phyloP scores from a whole-genome alignment of 257 asterid genomes.

The Lavandula angustifolia region DNA sequence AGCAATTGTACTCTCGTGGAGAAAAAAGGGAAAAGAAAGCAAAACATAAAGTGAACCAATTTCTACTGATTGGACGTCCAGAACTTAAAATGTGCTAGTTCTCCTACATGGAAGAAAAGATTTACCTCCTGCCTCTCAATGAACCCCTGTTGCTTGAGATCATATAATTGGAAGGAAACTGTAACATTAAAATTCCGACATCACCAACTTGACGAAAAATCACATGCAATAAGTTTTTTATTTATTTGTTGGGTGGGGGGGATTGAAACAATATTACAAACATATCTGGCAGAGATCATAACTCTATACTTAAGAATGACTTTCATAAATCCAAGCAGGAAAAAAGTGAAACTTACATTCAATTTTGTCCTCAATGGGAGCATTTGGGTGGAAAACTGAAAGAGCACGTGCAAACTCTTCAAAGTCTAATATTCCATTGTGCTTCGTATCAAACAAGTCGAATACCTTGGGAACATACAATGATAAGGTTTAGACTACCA shows the following conservation, averaged over 20 bases:
- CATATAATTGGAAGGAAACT: constrained; percentile 85
- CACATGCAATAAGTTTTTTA: constrained; percentile 17
- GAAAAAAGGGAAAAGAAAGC: too few relatives aligned
- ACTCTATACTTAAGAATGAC: constrained; percentile 3
- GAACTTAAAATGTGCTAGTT: constrained; percentile 18
- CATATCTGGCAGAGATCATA: constrained; percentile 12
- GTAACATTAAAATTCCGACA: constrained; percentile 34
- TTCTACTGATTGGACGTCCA: constrained; percentile 9
- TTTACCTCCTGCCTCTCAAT: constrained; percentile 86
- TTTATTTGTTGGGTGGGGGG: neutral
- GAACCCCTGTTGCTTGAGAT: constrained; percentile 91
- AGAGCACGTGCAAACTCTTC: constrained; percentile 88
- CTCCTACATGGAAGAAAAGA: constrained; percentile 17
- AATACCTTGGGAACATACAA: constrained; percentile 53
- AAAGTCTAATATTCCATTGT: constrained; percentile 75
- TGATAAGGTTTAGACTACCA: constrained; percentile 10
- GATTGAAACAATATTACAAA: neutral
- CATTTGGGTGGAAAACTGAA: constrained; percentile 88
- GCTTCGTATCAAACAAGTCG: constrained; percentile 80
- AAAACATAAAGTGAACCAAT: neutral
- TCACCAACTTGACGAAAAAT: constrained; percentile 35
- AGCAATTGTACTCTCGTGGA: neutral
- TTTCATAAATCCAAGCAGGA: constrained; percentile 10
- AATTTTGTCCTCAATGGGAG: constrained; percentile 76
- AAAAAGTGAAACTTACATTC: constrained; percentile 56